Percentiles rank a stretch among this genome's conserved stretches.
Conservation (phyloP, 2,329 filamentous ascomycete species). For the Allantophomopsis lycopodina region DNA sequence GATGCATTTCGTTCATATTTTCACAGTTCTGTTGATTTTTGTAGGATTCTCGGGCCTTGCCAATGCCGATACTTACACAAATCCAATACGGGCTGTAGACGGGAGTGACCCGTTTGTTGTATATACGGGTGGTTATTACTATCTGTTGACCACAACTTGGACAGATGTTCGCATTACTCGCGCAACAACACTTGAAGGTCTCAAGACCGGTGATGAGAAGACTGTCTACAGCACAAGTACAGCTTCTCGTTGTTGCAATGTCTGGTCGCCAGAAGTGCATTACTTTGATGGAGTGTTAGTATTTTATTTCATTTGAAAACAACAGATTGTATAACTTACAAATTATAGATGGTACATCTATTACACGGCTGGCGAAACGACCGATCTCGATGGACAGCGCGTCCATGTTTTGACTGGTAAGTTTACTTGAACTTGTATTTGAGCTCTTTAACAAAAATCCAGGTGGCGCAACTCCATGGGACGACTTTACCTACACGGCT, state of each 20-base stretch:
- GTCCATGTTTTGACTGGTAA: conserved; percentile 35
- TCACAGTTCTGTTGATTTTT: conserved; percentile 2
- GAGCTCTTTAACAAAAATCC: not conserved
- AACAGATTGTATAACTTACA: not conserved
- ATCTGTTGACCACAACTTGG: conserved; percentile 42
- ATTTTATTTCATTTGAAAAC: not conserved
- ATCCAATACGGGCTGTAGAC: conserved; percentile 33
- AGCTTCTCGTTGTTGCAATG: conserved; percentile 33
- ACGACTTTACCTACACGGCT: conserved; percentile 32
- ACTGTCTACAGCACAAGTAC: conserved; percentile 33
- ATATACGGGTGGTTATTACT: conserved; percentile 38
- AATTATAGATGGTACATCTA: conserved; percentile 35
- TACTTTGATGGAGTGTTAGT: conserved; percentile 23
- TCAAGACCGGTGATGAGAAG: conserved; percentile 38
- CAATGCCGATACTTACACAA: conserved; percentile 25
- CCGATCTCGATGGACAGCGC: conserved; percentile 33
- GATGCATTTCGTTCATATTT: not conserved
- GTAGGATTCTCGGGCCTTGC: not conserved
- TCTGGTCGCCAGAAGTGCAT: conserved; percentile 45
- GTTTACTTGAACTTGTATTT: not conserved
- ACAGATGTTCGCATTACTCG: conserved; percentile 38
- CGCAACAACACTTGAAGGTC: conserved; percentile 35
- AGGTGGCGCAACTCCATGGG: conserved; percentile 38
- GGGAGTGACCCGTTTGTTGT: conserved; percentile 39
- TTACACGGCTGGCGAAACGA: conserved; percentile 34